Conservation (phyloP, 2,329 filamentous ascomycete genomes). For the Catunica adiposa region DNA sequence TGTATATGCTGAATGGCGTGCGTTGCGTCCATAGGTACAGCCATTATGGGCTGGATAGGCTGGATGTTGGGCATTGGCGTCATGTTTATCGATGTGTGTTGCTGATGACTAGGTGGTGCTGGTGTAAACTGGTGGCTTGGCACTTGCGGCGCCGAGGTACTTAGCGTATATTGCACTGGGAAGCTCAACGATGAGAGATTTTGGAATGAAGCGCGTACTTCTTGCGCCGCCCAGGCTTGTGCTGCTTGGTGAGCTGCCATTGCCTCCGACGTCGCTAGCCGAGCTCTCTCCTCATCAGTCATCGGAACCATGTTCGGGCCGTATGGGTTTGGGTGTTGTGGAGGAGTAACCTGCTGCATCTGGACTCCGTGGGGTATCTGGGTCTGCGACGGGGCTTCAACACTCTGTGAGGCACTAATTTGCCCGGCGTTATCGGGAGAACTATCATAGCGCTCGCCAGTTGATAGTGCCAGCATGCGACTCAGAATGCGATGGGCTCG, state of each 20-base stretch:
- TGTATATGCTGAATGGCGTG: neutral
- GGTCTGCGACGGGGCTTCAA: neutral
- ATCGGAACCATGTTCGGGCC: neutral
- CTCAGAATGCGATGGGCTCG: constrained; percentile 20
- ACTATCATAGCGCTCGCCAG: constrained; percentile 17
- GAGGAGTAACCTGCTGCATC: neutral
- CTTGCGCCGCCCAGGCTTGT: neutral
- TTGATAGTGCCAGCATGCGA: constrained; percentile 20
- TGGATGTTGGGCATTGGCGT: too few species aligned
- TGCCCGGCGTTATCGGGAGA: constrained; percentile 16
- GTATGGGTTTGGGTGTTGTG: neutral
- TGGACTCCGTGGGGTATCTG: too few species aligned
- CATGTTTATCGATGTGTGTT: too few species aligned
- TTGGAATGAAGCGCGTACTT: neutral
- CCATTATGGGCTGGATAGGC: too few species aligned
- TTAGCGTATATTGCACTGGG: too few species aligned
- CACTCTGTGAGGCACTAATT: neutral
- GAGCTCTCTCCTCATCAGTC: neutral
- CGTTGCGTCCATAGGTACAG: too few species aligned
- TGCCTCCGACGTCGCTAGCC: neutral
- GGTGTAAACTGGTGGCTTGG: too few species aligned
- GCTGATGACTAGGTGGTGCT: too few species aligned
- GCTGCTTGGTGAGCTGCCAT: neutral
- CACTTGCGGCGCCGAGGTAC: too few species aligned
- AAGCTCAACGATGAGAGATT: too few species aligned